phyloP scores from a whole-genome alignment of 2,329 filamentous ascomycete species.

The Sclerotinia borealis region DNA sequence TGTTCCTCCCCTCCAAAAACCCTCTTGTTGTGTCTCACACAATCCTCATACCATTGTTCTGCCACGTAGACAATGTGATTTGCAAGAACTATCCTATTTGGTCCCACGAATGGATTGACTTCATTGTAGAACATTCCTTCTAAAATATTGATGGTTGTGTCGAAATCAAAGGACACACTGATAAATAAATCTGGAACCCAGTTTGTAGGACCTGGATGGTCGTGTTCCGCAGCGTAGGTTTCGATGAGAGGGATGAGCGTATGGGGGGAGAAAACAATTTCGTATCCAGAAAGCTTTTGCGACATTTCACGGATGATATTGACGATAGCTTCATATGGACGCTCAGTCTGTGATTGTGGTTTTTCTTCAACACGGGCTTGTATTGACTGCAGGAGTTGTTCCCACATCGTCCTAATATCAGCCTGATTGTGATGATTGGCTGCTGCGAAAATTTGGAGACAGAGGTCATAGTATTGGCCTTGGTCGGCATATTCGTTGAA shows the following conservation, averaged over 20 bases:
- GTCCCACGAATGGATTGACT: constrained; percentile 56
- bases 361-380: constrained; percentile 43
- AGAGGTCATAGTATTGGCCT: constrained; percentile 89
- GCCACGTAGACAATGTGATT: constrained; percentile 57
- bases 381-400: constrained; percentile 67
- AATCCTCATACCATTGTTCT: constrained; percentile 54
- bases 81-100: constrained; percentile 50
- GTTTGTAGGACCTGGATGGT: constrained; percentile 43
- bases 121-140: constrained; percentile 63
- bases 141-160: constrained; percentile 54
- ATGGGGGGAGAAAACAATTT: constrained; percentile 59
- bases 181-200: constrained; percentile 56
- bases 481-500: constrained; percentile 89
- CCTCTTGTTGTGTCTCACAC: constrained; percentile 45
- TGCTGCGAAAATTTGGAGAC: constrained; percentile 83
- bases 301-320: constrained; percentile 58
- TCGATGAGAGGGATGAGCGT: constrained; percentile 57
- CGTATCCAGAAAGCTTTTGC: constrained; percentile 57
- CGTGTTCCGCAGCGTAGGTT: constrained; percentile 53
- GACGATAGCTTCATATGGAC: constrained; percentile 66
- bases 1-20: constrained; percentile 57
- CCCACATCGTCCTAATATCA: constrained; percentile 81
- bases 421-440: constrained; percentile 86
- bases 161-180: constrained; percentile 54
- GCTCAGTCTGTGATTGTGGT: constrained; percentile 35